Evolutionary conservation across 768 basidiomycete species (phyloP).

Genomic region (Boletus fagicola): DNA sequence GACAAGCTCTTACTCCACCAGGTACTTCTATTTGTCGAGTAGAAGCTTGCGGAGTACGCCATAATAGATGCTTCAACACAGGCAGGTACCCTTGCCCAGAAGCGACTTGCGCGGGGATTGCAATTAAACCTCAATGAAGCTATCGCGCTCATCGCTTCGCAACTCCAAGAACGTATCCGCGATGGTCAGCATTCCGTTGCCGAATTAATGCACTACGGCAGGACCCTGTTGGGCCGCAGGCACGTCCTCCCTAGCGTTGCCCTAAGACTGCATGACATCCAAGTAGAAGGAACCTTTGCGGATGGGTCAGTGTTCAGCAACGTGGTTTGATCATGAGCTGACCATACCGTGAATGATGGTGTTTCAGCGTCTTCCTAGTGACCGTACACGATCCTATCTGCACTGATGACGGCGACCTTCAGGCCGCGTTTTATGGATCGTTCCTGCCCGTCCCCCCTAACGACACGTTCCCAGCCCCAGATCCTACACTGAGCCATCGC

Average conservation of each 20-base stretch:
- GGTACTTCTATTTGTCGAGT: constrained; percentile 29
- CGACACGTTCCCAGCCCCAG: constrained; percentile 58
- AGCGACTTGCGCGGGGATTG: constrained; percentile 91
- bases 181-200: constrained; percentile 87
- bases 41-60: background rate
- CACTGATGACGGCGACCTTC: constrained; percentile 73
- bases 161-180: constrained; percentile 89
- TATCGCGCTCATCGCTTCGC: constrained; percentile 84
- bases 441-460: constrained; percentile 80
- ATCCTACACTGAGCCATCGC: constrained; percentile 47
- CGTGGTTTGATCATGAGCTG: background rate
- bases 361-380: constrained; percentile 75
- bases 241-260: constrained; percentile 88
- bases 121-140: constrained; percentile 87
- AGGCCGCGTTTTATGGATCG: constrained; percentile 89
- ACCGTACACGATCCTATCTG: constrained; percentile 96
- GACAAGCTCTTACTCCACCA: constrained; percentile 77
- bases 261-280: constrained; percentile 75
- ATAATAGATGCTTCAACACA: constrained; percentile 27
- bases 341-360: background rate
- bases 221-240: constrained; percentile 78
- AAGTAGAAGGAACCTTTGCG: constrained; percentile 89
- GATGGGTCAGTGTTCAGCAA: constrained; percentile 62
- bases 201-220: constrained; percentile 92
- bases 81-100: constrained; percentile 89